Conservation (phyloP, 345 rosid species). For the Cardamine chenopodiifolia region DNA sequence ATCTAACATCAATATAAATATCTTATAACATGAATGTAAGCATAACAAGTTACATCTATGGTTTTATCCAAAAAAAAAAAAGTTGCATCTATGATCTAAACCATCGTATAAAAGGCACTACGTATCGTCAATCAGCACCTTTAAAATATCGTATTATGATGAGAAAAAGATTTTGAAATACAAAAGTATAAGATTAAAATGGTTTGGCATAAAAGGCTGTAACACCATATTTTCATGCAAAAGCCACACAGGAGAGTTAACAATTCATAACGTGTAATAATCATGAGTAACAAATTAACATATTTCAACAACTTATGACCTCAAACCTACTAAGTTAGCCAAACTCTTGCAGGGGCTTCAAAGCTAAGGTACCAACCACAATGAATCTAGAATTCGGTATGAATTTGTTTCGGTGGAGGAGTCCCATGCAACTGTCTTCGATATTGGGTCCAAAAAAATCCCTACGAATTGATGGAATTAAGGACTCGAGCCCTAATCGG, state of each 20-base stretch:
- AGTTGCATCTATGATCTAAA: neutral
- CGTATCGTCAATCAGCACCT: neutral
- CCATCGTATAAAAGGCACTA: neutral
- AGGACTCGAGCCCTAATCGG: neutral
- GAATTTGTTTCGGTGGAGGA: neutral
- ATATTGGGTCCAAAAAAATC: neutral
- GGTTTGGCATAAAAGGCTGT: neutral
- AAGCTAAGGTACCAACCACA: constrained; percentile 27
- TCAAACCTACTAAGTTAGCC: constrained; percentile 29
- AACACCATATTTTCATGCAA: neutral
- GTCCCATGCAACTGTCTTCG: constrained; percentile 2
- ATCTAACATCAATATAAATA: neutral
- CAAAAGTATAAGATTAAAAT: neutral
- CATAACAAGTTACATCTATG: too few species aligned
- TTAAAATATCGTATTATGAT: neutral
- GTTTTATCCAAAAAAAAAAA: too few species aligned
- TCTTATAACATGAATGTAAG: neutral
- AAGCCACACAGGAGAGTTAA: neutral
- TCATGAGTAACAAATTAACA: neutral
- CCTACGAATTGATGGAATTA: neutral
- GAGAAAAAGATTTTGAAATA: neutral
- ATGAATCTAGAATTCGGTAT: neutral
- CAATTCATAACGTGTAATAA: neutral
- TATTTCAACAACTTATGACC: constrained; percentile 32
- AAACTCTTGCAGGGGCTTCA: constrained; percentile 17